Percentiles rank a stretch among this genome's conserved stretches.
Evolutionary conservation across 1,139 yeast species (phyloP).

Genomic region (Taphrina populina): DNA sequence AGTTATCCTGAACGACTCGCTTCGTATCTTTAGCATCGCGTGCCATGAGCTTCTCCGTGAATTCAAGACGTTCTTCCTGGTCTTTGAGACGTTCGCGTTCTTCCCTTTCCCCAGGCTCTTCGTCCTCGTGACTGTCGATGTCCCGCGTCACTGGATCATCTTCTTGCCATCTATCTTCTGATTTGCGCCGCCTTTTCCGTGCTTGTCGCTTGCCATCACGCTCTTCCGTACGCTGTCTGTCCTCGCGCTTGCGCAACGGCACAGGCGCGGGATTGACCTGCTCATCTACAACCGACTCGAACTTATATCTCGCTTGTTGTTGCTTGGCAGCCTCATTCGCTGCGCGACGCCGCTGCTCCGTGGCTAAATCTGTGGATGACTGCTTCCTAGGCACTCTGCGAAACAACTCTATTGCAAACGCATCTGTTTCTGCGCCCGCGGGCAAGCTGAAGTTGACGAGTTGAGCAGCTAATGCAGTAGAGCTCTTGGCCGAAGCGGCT

Average conservation of each 20-base stretch:
- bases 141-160: slow-evolving; percentile 34
- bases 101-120: slow-evolving; percentile 20
- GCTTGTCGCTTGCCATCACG: slow-evolving; percentile 3
- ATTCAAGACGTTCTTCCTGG: slow-evolving; percentile 43
- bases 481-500: slow-evolving; percentile 26
- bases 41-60: slow-evolving; percentile 42
- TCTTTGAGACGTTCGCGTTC: slow-evolving; percentile 40
- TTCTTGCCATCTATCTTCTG: slow-evolving; percentile 34
- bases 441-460: slow-evolving; percentile 43
- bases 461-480: slow-evolving; percentile 39
- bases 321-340: slow-evolving; percentile 19
- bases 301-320: slow-evolving; percentile 33
- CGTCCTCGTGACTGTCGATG: slow-evolving; percentile 31
- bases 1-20: slow-evolving; percentile 35
- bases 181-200: slow-evolving; percentile 26
- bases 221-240: slow-evolving; percentile 1
- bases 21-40: slow-evolving; percentile 39
- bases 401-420: slow-evolving; percentile 42
- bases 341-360: slow-evolving; percentile 21
- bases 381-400: slow-evolving; percentile 39
- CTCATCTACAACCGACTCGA: slow-evolving; percentile 36
- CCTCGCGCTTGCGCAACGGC: not conserved
- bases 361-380: slow-evolving; percentile 22
- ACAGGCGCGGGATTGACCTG: slow-evolving; percentile 14
- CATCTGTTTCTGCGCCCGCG: slow-evolving; percentile 37